A percentile compares a stretch with the other conserved stretches of the same genome.
Conservation (phyloP, 1,139 yeast species). For the Candida albicans region DNA sequence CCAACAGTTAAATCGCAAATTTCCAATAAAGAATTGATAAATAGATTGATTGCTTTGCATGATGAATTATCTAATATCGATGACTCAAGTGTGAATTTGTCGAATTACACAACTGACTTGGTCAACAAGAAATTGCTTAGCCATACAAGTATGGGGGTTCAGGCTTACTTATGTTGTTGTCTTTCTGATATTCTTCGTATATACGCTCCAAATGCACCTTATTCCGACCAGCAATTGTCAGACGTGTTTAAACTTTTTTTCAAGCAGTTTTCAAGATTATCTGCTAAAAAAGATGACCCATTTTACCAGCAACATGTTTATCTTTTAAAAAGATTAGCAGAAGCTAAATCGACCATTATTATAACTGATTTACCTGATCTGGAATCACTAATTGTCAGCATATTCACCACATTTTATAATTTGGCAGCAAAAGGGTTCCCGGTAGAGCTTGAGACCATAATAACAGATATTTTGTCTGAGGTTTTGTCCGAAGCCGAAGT, state of each 20-base stretch:
- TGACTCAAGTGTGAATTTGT: conserved; percentile 56
- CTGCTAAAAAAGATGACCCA: conserved; percentile 56
- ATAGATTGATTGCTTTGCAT: conserved; percentile 46
- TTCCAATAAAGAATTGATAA: conserved; percentile 56
- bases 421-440: conserved; percentile 43
- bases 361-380: conserved; percentile 74
- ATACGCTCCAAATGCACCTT: conserved; percentile 93
- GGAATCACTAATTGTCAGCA: conserved; percentile 49
- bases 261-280: conserved; percentile 57
- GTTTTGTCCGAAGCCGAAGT: conserved; percentile 72
- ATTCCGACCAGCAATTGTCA: conserved; percentile 59
- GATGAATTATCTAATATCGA: conserved; percentile 62
- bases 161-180: conserved; percentile 71
- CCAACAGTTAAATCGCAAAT: conserved; percentile 57
- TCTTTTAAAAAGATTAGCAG: conserved; percentile 68
- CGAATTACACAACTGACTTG: conserved; percentile 50
- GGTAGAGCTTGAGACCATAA: conserved; percentile 52
- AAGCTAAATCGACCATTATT: conserved; percentile 75
- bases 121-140: conserved; percentile 57
- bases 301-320: conserved; percentile 68
- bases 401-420: conserved; percentile 67
- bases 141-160: conserved; percentile 69
- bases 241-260: conserved; percentile 65
- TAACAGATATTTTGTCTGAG: conserved; percentile 71
- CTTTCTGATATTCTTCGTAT: conserved; percentile 73